A percentile compares a stretch with the other conserved stretches of the same genome.
Conservation (phyloP, 2,329 filamentous ascomycete genomes). For the Aspergillus terreus region DNA sequence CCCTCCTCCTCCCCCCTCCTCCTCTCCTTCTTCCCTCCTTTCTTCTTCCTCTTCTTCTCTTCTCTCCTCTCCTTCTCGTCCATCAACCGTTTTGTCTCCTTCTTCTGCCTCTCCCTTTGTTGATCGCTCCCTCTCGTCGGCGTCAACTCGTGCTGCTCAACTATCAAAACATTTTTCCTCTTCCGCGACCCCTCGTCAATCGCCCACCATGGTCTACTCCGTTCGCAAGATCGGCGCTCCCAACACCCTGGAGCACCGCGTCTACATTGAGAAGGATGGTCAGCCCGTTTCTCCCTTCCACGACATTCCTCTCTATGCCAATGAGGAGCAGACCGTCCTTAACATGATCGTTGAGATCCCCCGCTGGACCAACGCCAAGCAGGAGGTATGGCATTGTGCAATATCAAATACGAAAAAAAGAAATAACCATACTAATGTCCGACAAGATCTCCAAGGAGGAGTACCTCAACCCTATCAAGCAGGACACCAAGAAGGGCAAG, state of each 20-base stretch:
- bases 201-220: constrained; percentile 55
- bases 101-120: constrained; percentile 12
- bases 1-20: constrained; percentile 25
- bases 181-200: constrained; percentile 24
- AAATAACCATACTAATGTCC: not conserved
- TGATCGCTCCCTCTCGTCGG: constrained; percentile 19
- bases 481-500: constrained; percentile 99
- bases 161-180: constrained; percentile 46
- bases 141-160: constrained; percentile 38
- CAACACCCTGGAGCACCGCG: constrained; percentile 93
- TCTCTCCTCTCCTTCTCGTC: constrained; percentile 1
- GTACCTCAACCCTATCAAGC: constrained; percentile 97
- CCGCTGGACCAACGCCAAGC: constrained; percentile 99
- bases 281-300: constrained; percentile 92
- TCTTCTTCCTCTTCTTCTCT: constrained; percentile 22
- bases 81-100: constrained; percentile 15
- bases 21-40: constrained; percentile 13
- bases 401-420: too few relatives aligned
- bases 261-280: constrained; percentile 98
- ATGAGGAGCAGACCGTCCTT: constrained; percentile 88
- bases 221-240: constrained; percentile 83
- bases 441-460: constrained; percentile 95
- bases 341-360: constrained; percentile 99
- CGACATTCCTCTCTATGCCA: constrained; percentile 97
- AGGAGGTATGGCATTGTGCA: constrained; percentile 66